Conservation (phyloP, 495 filamentous ascomycete species). For the Neurospora sp. region DNA sequence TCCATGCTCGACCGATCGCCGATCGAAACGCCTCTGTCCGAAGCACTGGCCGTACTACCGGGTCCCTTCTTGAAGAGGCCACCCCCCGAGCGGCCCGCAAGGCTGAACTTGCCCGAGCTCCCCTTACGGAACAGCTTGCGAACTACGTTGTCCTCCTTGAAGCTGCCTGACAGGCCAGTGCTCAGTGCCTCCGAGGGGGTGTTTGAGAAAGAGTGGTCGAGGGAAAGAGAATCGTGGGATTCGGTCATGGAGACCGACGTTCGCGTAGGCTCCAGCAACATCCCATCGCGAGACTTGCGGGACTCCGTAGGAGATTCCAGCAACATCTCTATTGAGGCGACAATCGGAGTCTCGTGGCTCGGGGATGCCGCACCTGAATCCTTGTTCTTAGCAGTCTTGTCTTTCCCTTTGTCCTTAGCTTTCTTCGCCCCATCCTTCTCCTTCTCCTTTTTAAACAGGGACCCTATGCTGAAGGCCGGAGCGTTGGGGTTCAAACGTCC, state of each 20-base stretch:
- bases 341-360: conserved; percentile 10
- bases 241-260: conserved; percentile 47
- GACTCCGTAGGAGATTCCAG: conserved; percentile 49
- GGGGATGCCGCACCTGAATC: conserved; percentile 5
- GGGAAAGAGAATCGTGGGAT: conserved; percentile 55
- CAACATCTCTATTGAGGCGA: conserved; percentile 11
- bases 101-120: conserved; percentile 68
- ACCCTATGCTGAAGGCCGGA: conserved; percentile 35
- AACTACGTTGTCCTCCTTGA: conserved; percentile 44
- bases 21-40: conserved; percentile 30
- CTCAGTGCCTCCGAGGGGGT: conserved; percentile 51
- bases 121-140: conserved; percentile 70
- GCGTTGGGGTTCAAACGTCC: conserved; percentile 40
- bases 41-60: conserved; percentile 36
- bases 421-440: conserved; percentile 21
- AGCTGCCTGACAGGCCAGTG: conserved; percentile 24
- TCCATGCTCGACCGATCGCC: conserved; percentile 34
- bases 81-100: conserved; percentile 48
- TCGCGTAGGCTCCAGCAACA: conserved; percentile 42
- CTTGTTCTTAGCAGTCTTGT: conserved; percentile 20
- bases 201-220: conserved; percentile 58
- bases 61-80: conserved; percentile 54
- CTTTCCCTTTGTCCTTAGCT: conserved; percentile 22
- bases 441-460: conserved; percentile 34
- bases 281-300: conserved; percentile 45